Conservation (phyloP, 805 yeast species). For the Kodamaea kaohsiungensis region DNA sequence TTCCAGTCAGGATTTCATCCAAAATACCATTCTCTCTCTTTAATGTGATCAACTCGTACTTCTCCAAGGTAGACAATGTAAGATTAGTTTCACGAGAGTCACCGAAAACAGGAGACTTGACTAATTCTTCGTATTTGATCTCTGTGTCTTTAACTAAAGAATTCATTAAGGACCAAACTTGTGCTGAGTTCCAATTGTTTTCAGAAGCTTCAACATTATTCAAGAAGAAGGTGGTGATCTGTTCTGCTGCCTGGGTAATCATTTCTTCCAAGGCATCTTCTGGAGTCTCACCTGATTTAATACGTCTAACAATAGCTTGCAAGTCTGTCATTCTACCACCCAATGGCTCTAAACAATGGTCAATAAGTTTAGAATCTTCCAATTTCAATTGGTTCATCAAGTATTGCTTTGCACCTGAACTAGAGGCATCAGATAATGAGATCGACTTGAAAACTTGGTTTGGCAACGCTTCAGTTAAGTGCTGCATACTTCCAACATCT, state of each 20-base stretch:
- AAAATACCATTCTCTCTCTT: constrained; percentile 78
- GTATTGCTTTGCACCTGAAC: constrained; percentile 66
- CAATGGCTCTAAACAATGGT: constrained; percentile 63
- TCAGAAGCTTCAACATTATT: constrained; percentile 26
- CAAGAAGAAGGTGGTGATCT: constrained; percentile 77
- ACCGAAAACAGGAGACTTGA: constrained; percentile 60
- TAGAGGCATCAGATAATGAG: constrained; percentile 78
- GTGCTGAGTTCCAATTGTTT: constrained; percentile 68
- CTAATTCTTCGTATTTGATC: constrained; percentile 52
- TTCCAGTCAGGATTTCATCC: constrained; percentile 67
- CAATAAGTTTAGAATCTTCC: constrained; percentile 42
- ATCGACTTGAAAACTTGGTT: constrained; percentile 81
- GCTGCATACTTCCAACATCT: constrained; percentile 74
- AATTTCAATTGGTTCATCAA: constrained; percentile 56
- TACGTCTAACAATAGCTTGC: constrained; percentile 85
- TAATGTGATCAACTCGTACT: constrained; percentile 70
- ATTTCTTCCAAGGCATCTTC: constrained; percentile 73
- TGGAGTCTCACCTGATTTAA: constrained; percentile 85
- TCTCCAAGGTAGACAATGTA: constrained; percentile 71
- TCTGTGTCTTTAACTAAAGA: constrained; percentile 51
- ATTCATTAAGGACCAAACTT: constrained; percentile 84
- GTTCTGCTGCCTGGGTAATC: constrained; percentile 83
- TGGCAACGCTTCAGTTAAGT: constrained; percentile 73
- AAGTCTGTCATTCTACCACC: constrained; percentile 96
- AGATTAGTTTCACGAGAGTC: constrained; percentile 44